Base-by-base conservation (phyloP, 2,329 filamentous ascomycete species). In the Xylaria sp. region DNA sequence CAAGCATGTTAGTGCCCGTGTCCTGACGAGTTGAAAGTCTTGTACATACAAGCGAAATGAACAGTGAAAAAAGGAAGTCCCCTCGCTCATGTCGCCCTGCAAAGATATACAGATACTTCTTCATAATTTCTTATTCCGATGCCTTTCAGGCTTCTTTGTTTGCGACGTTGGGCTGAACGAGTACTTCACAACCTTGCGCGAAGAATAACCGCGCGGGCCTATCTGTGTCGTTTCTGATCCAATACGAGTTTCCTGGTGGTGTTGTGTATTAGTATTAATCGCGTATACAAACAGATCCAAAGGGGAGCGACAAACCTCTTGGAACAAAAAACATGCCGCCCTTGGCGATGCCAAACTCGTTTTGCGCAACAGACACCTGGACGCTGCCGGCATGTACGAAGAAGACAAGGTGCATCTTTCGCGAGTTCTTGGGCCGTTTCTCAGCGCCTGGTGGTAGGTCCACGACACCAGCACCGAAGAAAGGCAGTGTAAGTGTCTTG, bases 331-430 rank as follows among this genome's bases (percentile, higher is more conserved):
- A 97, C 74, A 92, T 89, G 56, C 93, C 93, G 47, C 93, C 92
- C 67, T 89, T 91, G 44, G 87, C 86, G 65, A 96, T 92, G 59
- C 88, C 86, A 72, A 99, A 97, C 63, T 81, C 79, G 23, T 83
- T 88, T 65, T 89, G 84, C 65, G 89, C 85, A 52, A 96, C 83
- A 34, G 85, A 89, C 18, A 96, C 92, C 65, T 86, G 80, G 18
- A 97, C 91, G 65, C 89, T 86, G 19, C 94, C 94, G 50, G 84
- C 83, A 67, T 91, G 88, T 35, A 99, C 89, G 68, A 96, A 97
- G 74, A 97, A 97, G 1, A 90, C 87, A 88, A 99, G 94, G 71
- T 97, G 92, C 91, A 97, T 97, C 77, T 90, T 92, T 63, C 93
- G 83, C 42, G 90, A 89, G 75, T 97, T 97, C 80, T 97, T 97